Evolutionary conservation across 2,329 filamentous ascomycete species (phyloP), one percentile per base, ranked within the genome.

Genomic region (Apiospora rasikravindrae): DNA sequence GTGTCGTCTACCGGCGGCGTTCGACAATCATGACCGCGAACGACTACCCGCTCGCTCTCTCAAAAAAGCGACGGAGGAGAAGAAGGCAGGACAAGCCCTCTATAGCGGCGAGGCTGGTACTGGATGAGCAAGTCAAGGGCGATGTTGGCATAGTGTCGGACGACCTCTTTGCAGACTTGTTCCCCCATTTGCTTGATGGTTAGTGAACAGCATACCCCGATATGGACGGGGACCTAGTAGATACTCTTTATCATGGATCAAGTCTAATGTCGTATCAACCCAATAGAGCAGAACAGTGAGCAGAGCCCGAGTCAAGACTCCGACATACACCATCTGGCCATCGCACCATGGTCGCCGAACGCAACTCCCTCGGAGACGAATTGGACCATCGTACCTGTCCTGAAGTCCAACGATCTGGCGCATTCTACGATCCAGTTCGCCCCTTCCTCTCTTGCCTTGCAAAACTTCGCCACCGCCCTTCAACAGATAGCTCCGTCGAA

Each of bases 321-420:
- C 73, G 83, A 87, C 33, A 78, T 88, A 71, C 84, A 89, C 73
- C 88, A 94, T 80, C 88, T 95, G 74, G 93, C 93, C 57, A 89
- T 95, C 75, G 90, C 92, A 67, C 93, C 93, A 4, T 95, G 92
- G 92, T 84, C 88, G 1, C 92, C 93, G 16, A 86, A 84, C 71
- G 81, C 86, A 47, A 84, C 83, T 7, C 83, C 88, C 26, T 86
- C 93, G 79, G 89, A 91, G 72, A 89, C 90, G 24, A 87, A 89
- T 67, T 99, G 96, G 96, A 94, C 94, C 10, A 89, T 98, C 69
- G 89, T 98, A 45, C 94, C 96, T 1, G 89, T 97, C 73, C 87
- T 87, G 29, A 85, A 87, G 75, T 91, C 91, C 57, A 86, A 89
- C 61, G 87, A 89, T 13, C 86, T 95, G 61, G 89, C 93, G 24